phyloP scores from a whole-genome alignment of 2,329 filamentous ascomycete genomes.

The Ceratocystis colombiana region DNA sequence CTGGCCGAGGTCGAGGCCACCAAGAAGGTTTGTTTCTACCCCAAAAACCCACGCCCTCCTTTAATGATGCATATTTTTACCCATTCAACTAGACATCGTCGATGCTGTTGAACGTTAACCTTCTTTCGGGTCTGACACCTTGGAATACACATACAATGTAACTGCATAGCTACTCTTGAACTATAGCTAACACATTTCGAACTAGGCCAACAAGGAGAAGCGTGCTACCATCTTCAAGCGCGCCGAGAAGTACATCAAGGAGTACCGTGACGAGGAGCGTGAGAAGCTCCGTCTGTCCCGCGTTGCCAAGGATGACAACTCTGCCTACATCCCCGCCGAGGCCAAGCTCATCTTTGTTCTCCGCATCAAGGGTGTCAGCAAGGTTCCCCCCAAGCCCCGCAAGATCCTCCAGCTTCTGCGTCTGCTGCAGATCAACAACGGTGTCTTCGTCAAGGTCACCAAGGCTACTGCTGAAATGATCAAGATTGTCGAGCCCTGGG shows the following conservation, averaged over 20 bases:
- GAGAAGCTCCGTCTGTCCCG: slow-evolving; percentile 94
- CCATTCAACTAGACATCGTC: slow-evolving; percentile 87
- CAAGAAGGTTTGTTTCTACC: slow-evolving; percentile 65
- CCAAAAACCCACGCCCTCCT: not conserved
- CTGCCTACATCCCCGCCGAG: slow-evolving; percentile 90
- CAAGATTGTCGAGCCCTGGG: slow-evolving; percentile 96
- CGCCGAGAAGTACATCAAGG: slow-evolving; percentile 98
- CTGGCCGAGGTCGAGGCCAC: slow-evolving; percentile 69
- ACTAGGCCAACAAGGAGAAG: slow-evolving; percentile 96
- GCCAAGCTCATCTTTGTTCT: slow-evolving; percentile 94
- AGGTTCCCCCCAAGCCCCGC: slow-evolving; percentile 99
- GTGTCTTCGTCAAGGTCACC: slow-evolving; percentile 93
- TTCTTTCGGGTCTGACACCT: slow-evolving; percentile 97
- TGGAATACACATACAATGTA: slow-evolving; percentile 28
- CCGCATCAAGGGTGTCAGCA: slow-evolving; percentile 99
- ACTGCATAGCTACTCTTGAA: slow-evolving; percentile 2
- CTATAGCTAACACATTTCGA: slow-evolving; percentile 22
- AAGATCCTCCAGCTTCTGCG: slow-evolving; percentile 99
- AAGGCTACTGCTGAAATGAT: slow-evolving; percentile 97
- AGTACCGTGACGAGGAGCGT: slow-evolving; percentile 96
- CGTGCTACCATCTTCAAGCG: slow-evolving; percentile 98
- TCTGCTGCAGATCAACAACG: slow-evolving; percentile 99
- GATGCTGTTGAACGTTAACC: slow-evolving; percentile 96
- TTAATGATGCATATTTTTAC: slow-evolving; percentile 64
- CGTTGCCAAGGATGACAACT: slow-evolving; percentile 81